These are phyloP conservation scores for Arctium minus DNA, from an alignment of 129 eudicot genomes.

Conservation along the genomic window DNA sequence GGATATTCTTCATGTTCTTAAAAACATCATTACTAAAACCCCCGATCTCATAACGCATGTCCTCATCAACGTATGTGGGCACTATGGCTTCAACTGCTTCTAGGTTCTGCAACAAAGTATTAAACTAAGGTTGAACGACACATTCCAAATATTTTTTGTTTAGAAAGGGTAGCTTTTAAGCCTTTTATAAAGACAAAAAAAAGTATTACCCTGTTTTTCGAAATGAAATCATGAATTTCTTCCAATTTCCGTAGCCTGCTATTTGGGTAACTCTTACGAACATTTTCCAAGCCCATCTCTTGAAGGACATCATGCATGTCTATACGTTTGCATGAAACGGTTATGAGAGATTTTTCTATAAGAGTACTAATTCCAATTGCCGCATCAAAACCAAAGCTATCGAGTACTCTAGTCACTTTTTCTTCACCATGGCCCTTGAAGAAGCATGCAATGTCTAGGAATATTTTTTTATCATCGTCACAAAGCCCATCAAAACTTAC, in stretches of 20 bases:
- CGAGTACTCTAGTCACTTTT: neutral
- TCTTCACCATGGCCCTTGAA: neutral
- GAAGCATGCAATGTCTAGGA: conserved; percentile 26
- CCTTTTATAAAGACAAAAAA: neutral
- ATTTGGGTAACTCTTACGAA: neutral
- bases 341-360: conserved; percentile 4
- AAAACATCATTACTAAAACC: neutral
- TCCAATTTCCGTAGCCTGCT: conserved; percentile 3
- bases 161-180: neutral
- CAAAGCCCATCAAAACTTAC: conserved; percentile 20
- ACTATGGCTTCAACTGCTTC: neutral
- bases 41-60: neutral
- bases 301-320: conserved; percentile 28
- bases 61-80: neutral
- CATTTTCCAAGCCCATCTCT: conserved; percentile 25
- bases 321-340: neutral
- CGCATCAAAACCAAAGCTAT: conserved; percentile 3
- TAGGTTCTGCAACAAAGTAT: neutral
- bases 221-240: neutral
- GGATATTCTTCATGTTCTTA: neutral
- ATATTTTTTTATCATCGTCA: conserved; percentile 3
- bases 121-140: neutral
- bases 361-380: neutral
- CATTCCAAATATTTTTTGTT: neutral
- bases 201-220: neutral